Percentiles rank a stretch among this genome's conserved stretches.
phyloP scores from a whole-genome alignment of 768 basidiomycete species.

The Kwoniella sp. region DNA sequence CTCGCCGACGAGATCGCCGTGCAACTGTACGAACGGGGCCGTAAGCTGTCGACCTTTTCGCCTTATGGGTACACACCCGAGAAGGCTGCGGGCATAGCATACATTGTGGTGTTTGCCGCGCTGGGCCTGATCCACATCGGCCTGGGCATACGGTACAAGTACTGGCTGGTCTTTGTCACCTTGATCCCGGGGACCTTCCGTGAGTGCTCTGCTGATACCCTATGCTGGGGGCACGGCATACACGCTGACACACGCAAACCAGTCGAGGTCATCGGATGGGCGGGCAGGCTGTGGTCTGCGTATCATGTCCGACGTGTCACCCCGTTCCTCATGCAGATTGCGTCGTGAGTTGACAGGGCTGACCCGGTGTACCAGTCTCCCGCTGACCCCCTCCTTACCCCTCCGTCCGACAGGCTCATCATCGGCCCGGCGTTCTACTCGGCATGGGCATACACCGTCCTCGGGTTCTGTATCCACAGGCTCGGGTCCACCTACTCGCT shows the following conservation, averaged over 20 bases:
- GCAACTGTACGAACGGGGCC: background rate
- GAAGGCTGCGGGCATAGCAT: slow-evolving; percentile 36
- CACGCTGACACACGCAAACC: slow-evolving; percentile 16
- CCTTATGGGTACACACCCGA: slow-evolving; percentile 39
- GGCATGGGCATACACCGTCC: slow-evolving; percentile 42
- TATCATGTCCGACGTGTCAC: slow-evolving; percentile 22
- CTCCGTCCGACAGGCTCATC: slow-evolving; percentile 30
- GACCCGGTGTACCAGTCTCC: background rate
- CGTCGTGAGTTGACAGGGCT: slow-evolving; percentile 17
- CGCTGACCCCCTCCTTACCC: background rate
- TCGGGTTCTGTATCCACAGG: slow-evolving; percentile 44
- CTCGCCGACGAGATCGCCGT: background rate
- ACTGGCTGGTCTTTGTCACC: slow-evolving; percentile 32
- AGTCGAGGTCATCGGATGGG: slow-evolving; percentile 45
- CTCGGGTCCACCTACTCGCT: slow-evolving; percentile 40
- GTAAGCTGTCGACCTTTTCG: slow-evolving; percentile 1
- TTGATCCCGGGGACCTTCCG: slow-evolving; percentile 29
- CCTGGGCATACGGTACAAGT: slow-evolving; percentile 33
- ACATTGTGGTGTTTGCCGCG: slow-evolving; percentile 37
- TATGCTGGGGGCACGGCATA: background rate
- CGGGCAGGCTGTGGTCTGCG: slow-evolving; percentile 38
- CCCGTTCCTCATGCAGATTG: slow-evolving; percentile 39
- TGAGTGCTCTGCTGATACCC: slow-evolving; percentile 6
- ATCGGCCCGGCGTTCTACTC: slow-evolving; percentile 50
- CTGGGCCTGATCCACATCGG: slow-evolving; percentile 29